Base-by-base conservation (phyloP, 2,329 filamentous ascomycete species). In the Dactylellina parvicollis region DNA sequence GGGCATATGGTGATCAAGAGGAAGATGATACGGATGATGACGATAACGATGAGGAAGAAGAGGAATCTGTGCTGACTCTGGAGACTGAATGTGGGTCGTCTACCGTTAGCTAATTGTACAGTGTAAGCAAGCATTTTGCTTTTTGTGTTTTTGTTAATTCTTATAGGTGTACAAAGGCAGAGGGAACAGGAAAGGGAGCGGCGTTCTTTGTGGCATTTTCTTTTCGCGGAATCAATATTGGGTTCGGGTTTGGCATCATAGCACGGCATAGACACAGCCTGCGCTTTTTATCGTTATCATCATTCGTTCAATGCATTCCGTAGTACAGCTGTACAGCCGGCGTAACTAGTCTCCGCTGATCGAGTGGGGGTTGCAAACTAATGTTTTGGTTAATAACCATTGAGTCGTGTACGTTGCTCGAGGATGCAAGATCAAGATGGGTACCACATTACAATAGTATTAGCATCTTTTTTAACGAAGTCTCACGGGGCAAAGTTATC, bases 151-250 rank as follows among this genome's bases (percentile, higher is more conserved):
- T 24, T 14, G 22, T 66, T 16, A 20, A 5, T 20, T 30, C 20
- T 47, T 55, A 42, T 57, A 16, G 62, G 52, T 34, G 52, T 52
- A 59, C 54, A 67, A 44, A 16, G 30, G 18, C 24, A 20, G 24
- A 42, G 18, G 32, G 30, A 62, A 64, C 24, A 18, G 32, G 24
- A 42, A 36, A 4, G 62, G 62, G 30, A 28, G n/a, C 28, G 62
- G 62, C 52, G 62, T 67, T 59, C 38, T 65, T 66, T 56, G 49
- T 65, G 36, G 32, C 36, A 44, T 47, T n/a, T 47, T 28, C 20
- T 52, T 57, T 3, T 34, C 10, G 22, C 22, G 30, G 20, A 16
- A 32, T 67, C 8, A 52, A 38, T 50, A 42, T 28, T 20, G 42
- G 52, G 49, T 18, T 24, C 10, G 24, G 52, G 44, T 57, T 28